A percentile compares a stretch with the other conserved stretches of the same genome.
These are phyloP conservation scores for Thelonectria discophora DNA, from an alignment of 2,329 filamentous ascomycete species.

Conservation along the genomic window DNA sequence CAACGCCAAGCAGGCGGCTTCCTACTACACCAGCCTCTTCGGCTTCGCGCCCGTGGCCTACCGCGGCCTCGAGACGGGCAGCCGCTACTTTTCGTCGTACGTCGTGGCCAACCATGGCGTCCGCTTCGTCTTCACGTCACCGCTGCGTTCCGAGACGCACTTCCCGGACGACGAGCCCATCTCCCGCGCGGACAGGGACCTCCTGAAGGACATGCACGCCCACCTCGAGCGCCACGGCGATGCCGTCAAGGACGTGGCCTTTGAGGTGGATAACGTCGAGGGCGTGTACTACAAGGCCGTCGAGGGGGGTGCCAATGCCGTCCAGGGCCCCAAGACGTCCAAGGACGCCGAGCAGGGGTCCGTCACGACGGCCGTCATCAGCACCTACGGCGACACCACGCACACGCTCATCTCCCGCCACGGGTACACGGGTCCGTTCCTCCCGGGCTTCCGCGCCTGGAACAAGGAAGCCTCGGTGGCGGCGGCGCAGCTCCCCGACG, in stretches of 20 bases:
- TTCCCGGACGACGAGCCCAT: conserved; percentile 69
- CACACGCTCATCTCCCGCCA: conserved; percentile 85
- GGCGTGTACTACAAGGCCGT: conserved; percentile 82
- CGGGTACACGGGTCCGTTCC: conserved; percentile 77
- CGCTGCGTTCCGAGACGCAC: conserved; percentile 69
- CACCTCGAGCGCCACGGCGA: conserved; percentile 91
- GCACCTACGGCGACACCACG: conserved; percentile 94
- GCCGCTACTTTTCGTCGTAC: conserved; percentile 81
- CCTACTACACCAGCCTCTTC: conserved; percentile 88
- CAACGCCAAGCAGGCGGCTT: conserved; percentile 93
- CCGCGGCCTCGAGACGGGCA: conserved; percentile 87
- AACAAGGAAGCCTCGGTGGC: conserved; percentile 48
- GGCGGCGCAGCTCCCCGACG: conserved; percentile 62
- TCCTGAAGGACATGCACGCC: conserved; percentile 78
- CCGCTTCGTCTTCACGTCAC: conserved; percentile 85
- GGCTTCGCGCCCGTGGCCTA: conserved; percentile 87
- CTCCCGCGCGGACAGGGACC: conserved; percentile 67
- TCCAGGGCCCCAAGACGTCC: conserved; percentile 66
- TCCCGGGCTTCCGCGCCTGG: conserved; percentile 79
- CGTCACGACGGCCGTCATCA: conserved; percentile 80
- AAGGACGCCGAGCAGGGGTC: conserved; percentile 70
- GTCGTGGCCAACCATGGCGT: conserved; percentile 81
- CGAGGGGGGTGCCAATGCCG: conserved; percentile 66
- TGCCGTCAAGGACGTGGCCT: conserved; percentile 93
- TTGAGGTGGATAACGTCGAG: conserved; percentile 89